Evolutionary conservation across 192 early-diverging fungal genomes (phyloP).

Genomic region (Chytriomyces sp.): DNA sequence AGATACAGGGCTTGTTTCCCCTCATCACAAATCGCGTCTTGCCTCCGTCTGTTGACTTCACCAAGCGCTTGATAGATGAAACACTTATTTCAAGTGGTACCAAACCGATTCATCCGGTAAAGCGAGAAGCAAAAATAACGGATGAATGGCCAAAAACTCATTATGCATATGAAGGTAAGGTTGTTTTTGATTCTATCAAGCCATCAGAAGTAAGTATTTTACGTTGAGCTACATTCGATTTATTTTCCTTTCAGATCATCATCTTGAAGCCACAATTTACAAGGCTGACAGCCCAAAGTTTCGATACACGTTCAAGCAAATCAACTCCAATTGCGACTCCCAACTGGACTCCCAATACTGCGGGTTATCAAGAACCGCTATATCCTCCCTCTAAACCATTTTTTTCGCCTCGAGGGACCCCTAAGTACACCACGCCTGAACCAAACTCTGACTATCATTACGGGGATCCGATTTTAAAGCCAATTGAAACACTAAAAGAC

Average conservation of each 20-base stretch:
- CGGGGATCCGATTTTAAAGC: background rate
- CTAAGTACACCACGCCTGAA: background rate
- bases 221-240: background rate
- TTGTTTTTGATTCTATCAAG: background rate
- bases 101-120: background rate
- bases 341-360: constrained; percentile 23
- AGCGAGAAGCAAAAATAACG: background rate
- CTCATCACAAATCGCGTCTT: background rate
- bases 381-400: constrained; percentile 17
- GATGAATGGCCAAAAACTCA: background rate
- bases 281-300: background rate
- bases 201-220: background rate
- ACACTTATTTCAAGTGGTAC: background rate
- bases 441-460: background rate
- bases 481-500: constrained; percentile 5
- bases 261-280: background rate
- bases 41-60: background rate
- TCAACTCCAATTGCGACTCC: constrained; percentile 7
- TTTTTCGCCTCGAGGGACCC: constrained; percentile 3
- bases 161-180: background rate
- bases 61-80: background rate
- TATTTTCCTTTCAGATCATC: background rate
- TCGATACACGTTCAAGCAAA: background rate
- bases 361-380: constrained; percentile 2
- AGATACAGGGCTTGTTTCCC: background rate